Evolutionary conservation across 352 stramenopile species (phyloP).

Genomic region (Paralagenidium karlingii): DNA sequence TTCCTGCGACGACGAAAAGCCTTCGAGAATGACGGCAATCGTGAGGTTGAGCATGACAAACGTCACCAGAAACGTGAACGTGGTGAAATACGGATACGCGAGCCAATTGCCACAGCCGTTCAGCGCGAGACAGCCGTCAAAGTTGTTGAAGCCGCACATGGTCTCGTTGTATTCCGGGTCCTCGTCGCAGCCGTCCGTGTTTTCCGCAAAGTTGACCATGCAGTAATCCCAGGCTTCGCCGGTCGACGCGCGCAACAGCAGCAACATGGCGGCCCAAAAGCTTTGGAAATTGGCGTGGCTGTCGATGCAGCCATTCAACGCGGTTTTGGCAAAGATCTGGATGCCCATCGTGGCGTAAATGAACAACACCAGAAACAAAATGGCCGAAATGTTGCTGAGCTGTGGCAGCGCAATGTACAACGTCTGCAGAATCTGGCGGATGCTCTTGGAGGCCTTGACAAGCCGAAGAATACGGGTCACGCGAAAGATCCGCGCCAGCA

Average conservation of each 20-base stretch:
- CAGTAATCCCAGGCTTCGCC: slow-evolving; percentile 90
- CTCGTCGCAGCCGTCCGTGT: slow-evolving; percentile 31
- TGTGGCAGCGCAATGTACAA: slow-evolving; percentile 82
- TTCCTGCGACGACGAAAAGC: slow-evolving; percentile 75
- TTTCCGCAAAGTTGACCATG: slow-evolving; percentile 76
- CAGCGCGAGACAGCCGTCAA: slow-evolving; percentile 44
- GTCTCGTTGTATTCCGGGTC: slow-evolving; percentile 36
- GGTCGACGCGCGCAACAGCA: slow-evolving; percentile 83
- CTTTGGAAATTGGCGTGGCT: slow-evolving; percentile 87
- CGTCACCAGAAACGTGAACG: slow-evolving; percentile 86
- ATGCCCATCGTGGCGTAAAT: slow-evolving; percentile 90
- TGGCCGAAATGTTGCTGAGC: slow-evolving; percentile 85
- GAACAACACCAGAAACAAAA: slow-evolving; percentile 89
- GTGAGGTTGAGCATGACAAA: slow-evolving; percentile 92
- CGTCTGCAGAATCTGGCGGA: slow-evolving; percentile 83
- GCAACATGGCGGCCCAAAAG: slow-evolving; percentile 82
- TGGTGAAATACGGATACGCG: slow-evolving; percentile 59
- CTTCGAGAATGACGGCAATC: slow-evolving; percentile 89
- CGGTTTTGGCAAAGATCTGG: slow-evolving; percentile 87
- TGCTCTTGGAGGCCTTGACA: slow-evolving; percentile 76
- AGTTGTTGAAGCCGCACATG: slow-evolving; percentile 68
- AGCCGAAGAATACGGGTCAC: slow-evolving; percentile 79
- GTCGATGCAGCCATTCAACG: slow-evolving; percentile 57
- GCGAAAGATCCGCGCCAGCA: slow-evolving; percentile 84
- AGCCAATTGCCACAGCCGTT: slow-evolving; percentile 67